Evolutionary conservation across 768 basidiomycete species (phyloP).

Genomic region (Rhodotorula graminis): DNA sequence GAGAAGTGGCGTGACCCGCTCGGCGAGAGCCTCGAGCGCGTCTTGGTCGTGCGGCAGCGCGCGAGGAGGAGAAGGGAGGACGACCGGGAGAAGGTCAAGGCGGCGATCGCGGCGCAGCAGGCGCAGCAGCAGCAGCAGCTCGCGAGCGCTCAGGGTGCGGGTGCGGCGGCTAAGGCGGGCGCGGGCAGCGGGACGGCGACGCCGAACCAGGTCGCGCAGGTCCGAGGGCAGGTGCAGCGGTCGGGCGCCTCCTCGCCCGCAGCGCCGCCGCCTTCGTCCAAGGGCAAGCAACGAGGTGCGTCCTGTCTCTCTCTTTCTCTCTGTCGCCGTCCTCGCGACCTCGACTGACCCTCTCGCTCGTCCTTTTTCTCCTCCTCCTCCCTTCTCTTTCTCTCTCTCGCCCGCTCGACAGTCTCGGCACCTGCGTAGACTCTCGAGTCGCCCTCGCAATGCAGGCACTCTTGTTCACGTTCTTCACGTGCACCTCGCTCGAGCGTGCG

Average conservation of each 20-base stretch:
- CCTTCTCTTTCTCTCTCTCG: too few species aligned
- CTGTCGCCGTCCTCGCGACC: background rate
- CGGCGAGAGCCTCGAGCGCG: conserved; percentile 36
- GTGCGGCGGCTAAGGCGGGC: background rate
- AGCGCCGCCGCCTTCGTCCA: background rate
- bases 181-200: background rate
- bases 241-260: background rate
- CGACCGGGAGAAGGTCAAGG: background rate
- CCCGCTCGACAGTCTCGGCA: background rate
- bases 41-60: conserved; percentile 4
- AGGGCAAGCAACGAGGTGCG: background rate
- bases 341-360: background rate
- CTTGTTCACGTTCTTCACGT: too few species aligned
- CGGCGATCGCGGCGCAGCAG: background rate
- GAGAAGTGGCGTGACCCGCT: conserved; percentile 38
- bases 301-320: background rate
- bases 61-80: background rate
- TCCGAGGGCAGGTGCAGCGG: background rate
- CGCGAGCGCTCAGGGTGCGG: background rate
- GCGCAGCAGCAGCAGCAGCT: background rate
- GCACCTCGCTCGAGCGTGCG: too few species aligned
- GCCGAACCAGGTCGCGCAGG: background rate
- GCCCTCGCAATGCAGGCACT: too few species aligned
- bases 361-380: too few species aligned
- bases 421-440: background rate